These are phyloP conservation scores for Calonectria pauciramosa DNA, from an alignment of 2,329 filamentous ascomycete genomes.

Conservation along the genomic window DNA sequence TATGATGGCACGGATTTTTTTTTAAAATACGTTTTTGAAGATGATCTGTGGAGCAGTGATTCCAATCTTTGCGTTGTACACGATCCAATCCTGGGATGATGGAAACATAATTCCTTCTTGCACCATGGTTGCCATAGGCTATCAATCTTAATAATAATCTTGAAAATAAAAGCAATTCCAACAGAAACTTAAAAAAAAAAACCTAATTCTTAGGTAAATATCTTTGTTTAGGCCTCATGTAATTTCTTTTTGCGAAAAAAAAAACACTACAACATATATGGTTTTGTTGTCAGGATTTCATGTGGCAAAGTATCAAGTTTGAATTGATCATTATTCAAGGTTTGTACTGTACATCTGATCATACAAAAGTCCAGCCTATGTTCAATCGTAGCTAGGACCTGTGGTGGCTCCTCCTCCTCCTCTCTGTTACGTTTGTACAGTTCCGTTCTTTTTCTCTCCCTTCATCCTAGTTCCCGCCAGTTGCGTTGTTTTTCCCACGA, in stretches of 20 bases:
- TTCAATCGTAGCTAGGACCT: not conserved
- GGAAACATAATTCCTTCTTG: not conserved
- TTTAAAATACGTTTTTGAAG: not conserved
- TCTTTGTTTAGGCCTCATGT: too few species aligned
- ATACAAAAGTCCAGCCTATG: constrained; percentile 7
- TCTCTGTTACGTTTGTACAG: constrained; percentile 17
- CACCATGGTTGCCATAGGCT: not conserved
- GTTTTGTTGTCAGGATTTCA: too few species aligned
- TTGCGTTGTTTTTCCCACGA: not conserved
- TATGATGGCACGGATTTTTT: constrained; percentile 17
- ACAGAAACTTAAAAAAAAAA: not conserved
- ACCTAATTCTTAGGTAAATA: not conserved
- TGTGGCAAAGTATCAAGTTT: too few species aligned
- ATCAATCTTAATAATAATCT: not conserved
- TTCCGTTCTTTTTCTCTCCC: constrained; percentile 2
- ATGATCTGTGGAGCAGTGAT: not conserved
- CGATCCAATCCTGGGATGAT: not conserved
- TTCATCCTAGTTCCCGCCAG: not conserved
- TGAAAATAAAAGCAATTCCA: not conserved
- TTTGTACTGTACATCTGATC: constrained; percentile 6
- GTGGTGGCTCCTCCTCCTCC: not conserved
- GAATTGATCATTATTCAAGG: not conserved
- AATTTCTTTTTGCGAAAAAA: not conserved
- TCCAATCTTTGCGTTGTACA: constrained; percentile 12
- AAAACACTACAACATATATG: not conserved